Base-by-base conservation (phyloP, 139 green algal genomes). In the Coccomyxa sp. region DNA sequence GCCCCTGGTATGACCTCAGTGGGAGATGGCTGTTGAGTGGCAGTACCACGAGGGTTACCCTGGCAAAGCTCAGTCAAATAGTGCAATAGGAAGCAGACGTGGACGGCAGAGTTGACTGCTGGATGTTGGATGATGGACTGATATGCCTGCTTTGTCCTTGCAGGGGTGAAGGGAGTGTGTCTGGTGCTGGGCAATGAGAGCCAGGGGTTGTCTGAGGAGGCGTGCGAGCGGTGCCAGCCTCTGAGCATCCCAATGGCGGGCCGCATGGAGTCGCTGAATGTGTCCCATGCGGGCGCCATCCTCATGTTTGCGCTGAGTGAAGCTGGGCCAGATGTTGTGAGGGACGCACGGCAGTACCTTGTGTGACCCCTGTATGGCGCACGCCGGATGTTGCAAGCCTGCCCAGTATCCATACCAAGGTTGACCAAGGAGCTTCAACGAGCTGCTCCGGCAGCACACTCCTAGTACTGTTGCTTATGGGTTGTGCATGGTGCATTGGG, bases 161-260 rank as follows among this genome's bases (percentile, higher is more conserved):
- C 38, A n/a, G 22, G 6, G 27, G 69, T 55, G 34, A 34, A 31
- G 18, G 54, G 78, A 12, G 73, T 93, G 74, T 91, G 84, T 37
- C 81, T 97, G 27, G 85, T 95, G 36, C 84, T 97, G 39, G 93
- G 93, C 18, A 91, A 78, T 33, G 93, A 97, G 78, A 92, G 93
- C 8, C 84, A 89, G 76, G 93, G 93, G 0, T 58, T 97, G 44
- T 93, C 87, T 3, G 12, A 55, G 3, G 81, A 69, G 12, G 80
- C 88, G 18, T 76, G 81, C 37, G 29, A 54, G 37, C 16, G 33
- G 4, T 94, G 88, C 68, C 37, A 6, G 0, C 55, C 80, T 0
- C 50, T 97, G n/a, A 80, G 74, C 9, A 86, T 97, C 0, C 92
- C 93, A 24, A 94, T 95, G 89, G 68, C 38, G 31, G 81, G 40